phyloP scores from a whole-genome alignment of 768 basidiomycete species.

The Russula vinacea region DNA sequence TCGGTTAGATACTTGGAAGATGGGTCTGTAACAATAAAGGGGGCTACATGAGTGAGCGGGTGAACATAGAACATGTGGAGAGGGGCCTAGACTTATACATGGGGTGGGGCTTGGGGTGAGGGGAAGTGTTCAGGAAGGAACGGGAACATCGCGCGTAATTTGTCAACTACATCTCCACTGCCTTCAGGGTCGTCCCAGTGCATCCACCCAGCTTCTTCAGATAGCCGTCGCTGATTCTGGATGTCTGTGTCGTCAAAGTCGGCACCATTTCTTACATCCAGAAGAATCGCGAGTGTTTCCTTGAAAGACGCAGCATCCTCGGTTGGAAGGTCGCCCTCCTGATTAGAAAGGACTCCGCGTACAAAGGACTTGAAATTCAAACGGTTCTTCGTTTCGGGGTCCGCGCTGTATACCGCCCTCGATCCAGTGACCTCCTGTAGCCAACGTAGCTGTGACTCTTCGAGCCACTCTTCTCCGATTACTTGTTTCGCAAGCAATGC shows the following conservation, averaged over 20 bases:
- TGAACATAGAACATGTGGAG: no score
- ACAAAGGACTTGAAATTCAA: not conserved
- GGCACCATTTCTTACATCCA: not conserved
- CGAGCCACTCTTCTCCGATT: not conserved
- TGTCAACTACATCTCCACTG: not conserved
- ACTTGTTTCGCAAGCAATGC: not conserved
- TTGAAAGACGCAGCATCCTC: not conserved
- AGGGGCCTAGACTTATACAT: no score
- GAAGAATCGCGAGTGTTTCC: not conserved
- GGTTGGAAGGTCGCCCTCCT: not conserved
- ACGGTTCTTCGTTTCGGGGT: not conserved
- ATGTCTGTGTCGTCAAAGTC: not conserved
- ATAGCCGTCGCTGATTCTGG: not conserved
- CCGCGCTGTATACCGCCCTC: not conserved
- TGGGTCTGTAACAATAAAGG: not conserved
- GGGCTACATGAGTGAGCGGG: no score
- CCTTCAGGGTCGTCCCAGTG: not conserved
- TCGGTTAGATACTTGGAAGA: no score
- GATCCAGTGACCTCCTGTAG: not conserved
- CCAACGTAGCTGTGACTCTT: not conserved
- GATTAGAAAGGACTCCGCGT: not conserved
- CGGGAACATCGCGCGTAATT: not conserved
- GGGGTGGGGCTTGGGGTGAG: not conserved
- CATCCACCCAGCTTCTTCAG: not conserved
- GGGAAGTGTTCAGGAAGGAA: not conserved